Evolutionary conservation across 805 yeast species (phyloP), one percentile per base, ranked within the genome.

Genomic region (Tanozyma kutaoensis): DNA sequence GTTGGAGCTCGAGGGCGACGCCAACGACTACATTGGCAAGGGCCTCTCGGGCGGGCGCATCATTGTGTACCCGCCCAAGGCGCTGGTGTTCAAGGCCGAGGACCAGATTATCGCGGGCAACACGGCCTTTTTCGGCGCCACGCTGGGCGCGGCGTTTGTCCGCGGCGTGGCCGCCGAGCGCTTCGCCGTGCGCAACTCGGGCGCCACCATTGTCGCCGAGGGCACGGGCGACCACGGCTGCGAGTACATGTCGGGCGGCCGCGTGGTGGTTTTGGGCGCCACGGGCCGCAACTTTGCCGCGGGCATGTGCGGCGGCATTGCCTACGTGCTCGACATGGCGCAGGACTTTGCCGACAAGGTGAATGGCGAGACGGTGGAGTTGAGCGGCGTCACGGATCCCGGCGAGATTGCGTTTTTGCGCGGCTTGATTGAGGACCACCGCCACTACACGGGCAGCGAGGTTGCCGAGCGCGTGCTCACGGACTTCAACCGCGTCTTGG

Each of bases 241-340:
- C 62, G 98, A 88, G 60, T 88, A 88, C 61, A 88, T 88, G 98
- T 86, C 97, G 42, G 97, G 98, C 53, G 98, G 98, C 51, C 74
- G 97, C 45, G 95, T 91, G 35, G 84, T 88, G 48, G 85, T 88
- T 25, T 69, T 88, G 40, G 95, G 96, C 25, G 59, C 74, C 33
- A 81, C 95, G 43, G 96, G 95, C 32, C 73, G 96, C 37, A 77
- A 85, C 64, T 80, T 80, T 51, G 95, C 81, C 35, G 95, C 98
- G 30, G 98, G 98, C 65, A 91, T 91, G 79, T 86, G 96, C 43
- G 98, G 98, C 58, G 98, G 98, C 72, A 88, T 91, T 53, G 93
- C 95, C 11, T 88, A 88, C 48, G 96, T 93, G 33, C 66, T 88
- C 43, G 94, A 86, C 44, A 80, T 88, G 64, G 96, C 91, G 27